Base-by-base conservation (phyloP, 306 rosid genomes). In the Cicer chorassanicum region DNA sequence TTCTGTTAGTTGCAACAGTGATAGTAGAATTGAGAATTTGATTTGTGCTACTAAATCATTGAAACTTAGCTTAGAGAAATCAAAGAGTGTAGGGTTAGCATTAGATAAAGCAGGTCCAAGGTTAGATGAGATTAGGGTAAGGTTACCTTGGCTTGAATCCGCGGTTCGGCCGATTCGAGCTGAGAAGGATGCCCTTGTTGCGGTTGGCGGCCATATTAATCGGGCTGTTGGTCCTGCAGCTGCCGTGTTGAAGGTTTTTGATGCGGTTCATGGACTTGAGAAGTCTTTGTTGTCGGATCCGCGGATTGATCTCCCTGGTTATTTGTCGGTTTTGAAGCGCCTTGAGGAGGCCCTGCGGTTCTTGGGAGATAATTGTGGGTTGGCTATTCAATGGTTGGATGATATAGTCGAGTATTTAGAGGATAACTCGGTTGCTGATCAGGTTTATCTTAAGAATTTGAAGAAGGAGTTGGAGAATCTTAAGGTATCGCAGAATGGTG, bases 151-250 rank as follows among this genome's bases (percentile, higher is more conserved):
- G 40, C 95, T 95, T 11, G 88, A 74, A 74, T 85, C 98, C 0
- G 92, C 99, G 1, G 98, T 95, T 14, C 83, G 99, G 72, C 99
- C 99, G 19, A 90, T 95, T 84, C 90, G 93, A 0, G 98, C 97
- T 4, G 90, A 92, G 24, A 83, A 83, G 82, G 98, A 95, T 8
- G 99, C 99, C 18, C 98, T 95, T 14, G 88, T 48, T 6, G 92
- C 97, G 0, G 98, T 90, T 38, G 99, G 97, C 12, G 99, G 99
- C 9, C 99, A 95, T 56, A 95, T 95, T 43, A 92, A 95, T 73
- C 90, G 99, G 0, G 99, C 99, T 0, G 99, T 95, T 19, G 95
- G 98, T 16, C 99, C 98, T 1, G 98, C 99, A 0, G 99, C 98
- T 1, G 98, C 99, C 0, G 99, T 95, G 84, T 92, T 95, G 11